Evolutionary conservation across 768 basidiomycete species (phyloP).

Genomic region (Sarcodon aspratus): DNA sequence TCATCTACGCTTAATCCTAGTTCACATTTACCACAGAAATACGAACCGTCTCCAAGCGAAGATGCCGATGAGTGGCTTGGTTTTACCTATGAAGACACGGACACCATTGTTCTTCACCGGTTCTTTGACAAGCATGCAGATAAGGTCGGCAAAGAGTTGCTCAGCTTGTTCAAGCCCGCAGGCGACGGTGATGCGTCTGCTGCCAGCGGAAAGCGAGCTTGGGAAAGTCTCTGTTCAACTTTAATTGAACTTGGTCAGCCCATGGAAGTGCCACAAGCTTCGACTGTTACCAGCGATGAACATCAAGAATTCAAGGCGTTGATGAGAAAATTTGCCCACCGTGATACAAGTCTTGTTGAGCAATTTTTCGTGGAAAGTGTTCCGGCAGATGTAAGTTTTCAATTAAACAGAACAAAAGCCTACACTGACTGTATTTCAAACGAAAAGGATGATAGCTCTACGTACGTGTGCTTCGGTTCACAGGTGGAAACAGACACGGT

Average conservation of each 20-base stretch:
- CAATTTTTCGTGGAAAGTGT: slow-evolving; percentile 54
- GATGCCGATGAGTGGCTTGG: slow-evolving; percentile 64
- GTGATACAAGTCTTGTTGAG: slow-evolving; percentile 49
- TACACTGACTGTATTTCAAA: background rate
- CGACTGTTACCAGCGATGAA: slow-evolving; percentile 30
- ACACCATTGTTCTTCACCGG: slow-evolving; percentile 72
- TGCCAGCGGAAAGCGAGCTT: slow-evolving; percentile 64
- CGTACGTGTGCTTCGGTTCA: slow-evolving; percentile 56
- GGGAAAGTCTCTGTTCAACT: slow-evolving; percentile 71
- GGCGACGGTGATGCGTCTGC: slow-evolving; percentile 41
- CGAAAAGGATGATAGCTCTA: slow-evolving; percentile 27
- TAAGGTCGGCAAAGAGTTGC: slow-evolving; percentile 78
- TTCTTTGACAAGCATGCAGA: slow-evolving; percentile 81
- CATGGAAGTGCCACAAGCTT: slow-evolving; percentile 54
- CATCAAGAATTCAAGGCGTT: slow-evolving; percentile 61
- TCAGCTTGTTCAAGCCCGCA: slow-evolving; percentile 47
- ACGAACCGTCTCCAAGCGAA: slow-evolving; percentile 35
- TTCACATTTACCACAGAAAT: slow-evolving; percentile 22
- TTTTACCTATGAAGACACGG: slow-evolving; percentile 74
- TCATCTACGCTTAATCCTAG: background rate
- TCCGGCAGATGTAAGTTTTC: slow-evolving; percentile 28
- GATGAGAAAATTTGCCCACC: slow-evolving; percentile 50
- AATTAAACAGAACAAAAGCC: background rate
- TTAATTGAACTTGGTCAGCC: slow-evolving; percentile 71
- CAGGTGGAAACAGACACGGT: slow-evolving; percentile 70